Evolutionary conservation across 163 green algal genomes (phyloP), one percentile per base, ranked within the genome.

Genomic region (Scenedesmus sp.): DNA sequence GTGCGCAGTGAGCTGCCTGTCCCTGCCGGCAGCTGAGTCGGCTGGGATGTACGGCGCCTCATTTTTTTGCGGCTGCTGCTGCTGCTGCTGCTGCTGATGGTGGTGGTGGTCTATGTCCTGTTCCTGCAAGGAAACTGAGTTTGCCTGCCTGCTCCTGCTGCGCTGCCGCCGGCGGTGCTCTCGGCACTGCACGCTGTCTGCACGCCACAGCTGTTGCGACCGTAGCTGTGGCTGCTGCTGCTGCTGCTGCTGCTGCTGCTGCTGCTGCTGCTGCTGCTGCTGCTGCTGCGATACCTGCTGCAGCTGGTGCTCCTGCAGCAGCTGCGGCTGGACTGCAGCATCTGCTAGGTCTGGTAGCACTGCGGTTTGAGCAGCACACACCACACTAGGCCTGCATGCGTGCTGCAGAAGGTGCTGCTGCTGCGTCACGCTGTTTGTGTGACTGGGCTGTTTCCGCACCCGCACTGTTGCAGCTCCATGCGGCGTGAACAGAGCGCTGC

Each of bases 1-100:
- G 73, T 91, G 55, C 9, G 73, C 74, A 15, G 87, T 91, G 8
- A 91, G 56, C 87, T 91, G 87, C 8, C 23, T 46, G 12, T 55
- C 79, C 9, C 87, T 56, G 73, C 87, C 87, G 5, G 15, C 67
- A 52, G 87, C 52, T 9, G 54, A 26, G 15, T 54, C 56, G n/a
- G 87, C 87, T 34, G 87, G 73, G 9, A 86, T 73, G 87, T 86
- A 91, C 54, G 73, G 56, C 70, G 70, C 16, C 1, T 84, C 4
- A 4, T 62, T 0, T 15, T 52, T 52, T 9, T 57, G 67, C 86
- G 56, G 52, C 52, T 52, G 56, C 83, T 77, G 83, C 83, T 74
- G 83, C 16, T 84, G 76, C 76, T 59, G 76, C n/a, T 84, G 26
- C 10, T 84, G 76, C 76, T 87, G 82, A 16, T 73, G 82, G n/a